A percentile compares a stretch with the other conserved stretches of the same genome.
phyloP scores from a whole-genome alignment of 495 filamentous ascomycete species.

The Penicillium silybi region DNA sequence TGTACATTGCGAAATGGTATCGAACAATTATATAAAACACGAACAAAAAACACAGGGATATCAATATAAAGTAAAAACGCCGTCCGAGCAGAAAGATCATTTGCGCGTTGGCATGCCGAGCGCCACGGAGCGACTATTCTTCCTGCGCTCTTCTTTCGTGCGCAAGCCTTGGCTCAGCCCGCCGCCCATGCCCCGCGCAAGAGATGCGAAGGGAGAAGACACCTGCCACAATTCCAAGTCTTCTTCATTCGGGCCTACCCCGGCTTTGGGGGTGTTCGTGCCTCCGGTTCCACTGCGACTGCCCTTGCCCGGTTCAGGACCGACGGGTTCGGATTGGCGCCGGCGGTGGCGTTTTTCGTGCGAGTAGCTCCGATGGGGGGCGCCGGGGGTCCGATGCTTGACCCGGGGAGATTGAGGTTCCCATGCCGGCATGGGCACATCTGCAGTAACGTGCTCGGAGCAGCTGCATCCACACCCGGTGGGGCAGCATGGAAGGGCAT shows the following conservation, averaged over 20 bases:
- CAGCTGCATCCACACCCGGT: conserved; percentile 51
- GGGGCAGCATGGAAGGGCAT: conserved; percentile 34
- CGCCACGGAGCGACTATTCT: conserved; percentile 21
- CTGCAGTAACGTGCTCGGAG: conserved; percentile 35
- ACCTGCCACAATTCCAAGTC: conserved; percentile 41
- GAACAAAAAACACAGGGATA: conserved; percentile 2
- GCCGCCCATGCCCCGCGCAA: conserved; percentile 43
- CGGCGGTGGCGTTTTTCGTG: conserved; percentile 23
- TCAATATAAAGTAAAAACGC: conserved; percentile 2
- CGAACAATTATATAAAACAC: background rate
- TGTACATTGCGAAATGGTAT: conserved; percentile 3
- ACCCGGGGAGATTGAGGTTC: conserved; percentile 14
- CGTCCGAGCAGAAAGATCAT: background rate
- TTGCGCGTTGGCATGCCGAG: conserved; percentile 8
- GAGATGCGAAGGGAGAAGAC: conserved; percentile 41
- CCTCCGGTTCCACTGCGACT: background rate
- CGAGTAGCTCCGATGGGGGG: background rate
- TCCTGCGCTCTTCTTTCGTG: conserved; percentile 27
- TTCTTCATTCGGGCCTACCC: conserved; percentile 26
- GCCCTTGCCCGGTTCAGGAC: conserved; percentile 7
- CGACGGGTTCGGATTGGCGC: conserved; percentile 18
- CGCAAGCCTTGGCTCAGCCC: conserved; percentile 40
- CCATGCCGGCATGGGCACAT: conserved; percentile 25
- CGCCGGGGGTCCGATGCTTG: background rate
- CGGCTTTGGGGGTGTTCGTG: conserved; percentile 6